Base-by-base conservation (phyloP, 148 eudicot genomes). In the Cornus florida region DNA sequence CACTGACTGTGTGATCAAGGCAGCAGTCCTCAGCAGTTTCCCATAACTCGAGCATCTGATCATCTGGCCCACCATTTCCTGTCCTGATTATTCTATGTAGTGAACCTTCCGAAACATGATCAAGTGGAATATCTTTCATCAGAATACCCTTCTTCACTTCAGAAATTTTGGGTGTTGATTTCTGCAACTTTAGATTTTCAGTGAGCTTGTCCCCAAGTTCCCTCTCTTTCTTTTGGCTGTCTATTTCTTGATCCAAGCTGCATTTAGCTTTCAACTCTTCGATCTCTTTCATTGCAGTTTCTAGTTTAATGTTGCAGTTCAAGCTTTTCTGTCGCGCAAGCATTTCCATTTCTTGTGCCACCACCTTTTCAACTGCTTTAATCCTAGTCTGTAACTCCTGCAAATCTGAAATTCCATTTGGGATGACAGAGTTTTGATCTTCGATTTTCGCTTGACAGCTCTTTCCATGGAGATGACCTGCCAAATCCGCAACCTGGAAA, bases 111-210 rank as follows among this genome's bases (percentile, higher is more conserved):
- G 98, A 92, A 70, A 81, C 87, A 48, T 91, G 87, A 86, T 96
- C 99, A 0, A 96, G 89, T 64, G 95, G 99, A 81, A 96, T 93
- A 78, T 96, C 99, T 83, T 94, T 96, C 90, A 92, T 91, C 67
- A 80, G 83, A 46, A 81, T 82, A 33, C 91, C 87, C 38, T 73
- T 87, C 72, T 77, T 85, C 46, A 72, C 82, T 76, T 87, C 92
- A 28, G 86, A 78, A 57, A 84, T 17, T 82, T 85, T 87, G 19
- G 88, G 84, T 67, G 79, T 83, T 57, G 84, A 71, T 62, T 84
- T 74, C 72, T 59, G 85, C 59, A 80, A 65, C 78, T 80, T 86
- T 31, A 69, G 79, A 71, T 73, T 71, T 50, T 80, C 76, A 82
- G 74, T 70, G 65, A 38, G 74, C 69, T 56, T 85, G 73, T 67